Conservation (phyloP, 176 grass and related monocot species). For the Microstegium vimineum region DNA sequence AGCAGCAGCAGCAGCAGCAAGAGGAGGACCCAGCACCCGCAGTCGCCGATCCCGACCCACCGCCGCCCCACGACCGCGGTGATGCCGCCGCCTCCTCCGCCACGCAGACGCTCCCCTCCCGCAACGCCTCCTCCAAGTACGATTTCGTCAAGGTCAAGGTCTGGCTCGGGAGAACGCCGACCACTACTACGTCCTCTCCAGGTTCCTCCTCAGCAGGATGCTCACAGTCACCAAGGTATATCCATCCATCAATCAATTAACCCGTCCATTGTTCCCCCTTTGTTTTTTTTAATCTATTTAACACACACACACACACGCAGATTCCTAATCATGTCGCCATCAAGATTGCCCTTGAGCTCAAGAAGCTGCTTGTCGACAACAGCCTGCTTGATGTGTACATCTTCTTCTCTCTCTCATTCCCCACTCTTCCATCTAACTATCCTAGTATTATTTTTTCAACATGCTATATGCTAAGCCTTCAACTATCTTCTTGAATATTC, state of each 20-base stretch:
- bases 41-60: slow-evolving; percentile 4
- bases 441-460: not conserved
- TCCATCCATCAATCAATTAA: not conserved
- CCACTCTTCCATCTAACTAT: not conserved
- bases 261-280: not conserved
- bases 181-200: slow-evolving; percentile 93
- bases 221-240: slow-evolving; percentile 91
- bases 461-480: not conserved
- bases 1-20: not conserved
- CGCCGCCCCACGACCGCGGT: not conserved
- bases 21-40: slow-evolving; percentile 16
- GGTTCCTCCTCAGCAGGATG: slow-evolving; percentile 96
- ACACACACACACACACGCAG: slow-evolving; percentile 19
- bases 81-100: slow-evolving; percentile 30
- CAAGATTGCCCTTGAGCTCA: slow-evolving; percentile 96
- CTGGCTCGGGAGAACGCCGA: slow-evolving; percentile 98
- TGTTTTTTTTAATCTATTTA: not conserved
- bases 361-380: slow-evolving; percentile 97
- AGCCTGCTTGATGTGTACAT: slow-evolving; percentile 96
- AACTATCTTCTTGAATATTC: no score
- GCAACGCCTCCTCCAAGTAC: slow-evolving; percentile 94
- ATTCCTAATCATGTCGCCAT: slow-evolving; percentile 98
- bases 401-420: not conserved
- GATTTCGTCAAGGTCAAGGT: slow-evolving; percentile 99
- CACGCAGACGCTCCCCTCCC: slow-evolving; percentile 39